Base-by-base conservation (phyloP, 176 grass and related monocot genomes). In the Ensete glaucum region DNA sequence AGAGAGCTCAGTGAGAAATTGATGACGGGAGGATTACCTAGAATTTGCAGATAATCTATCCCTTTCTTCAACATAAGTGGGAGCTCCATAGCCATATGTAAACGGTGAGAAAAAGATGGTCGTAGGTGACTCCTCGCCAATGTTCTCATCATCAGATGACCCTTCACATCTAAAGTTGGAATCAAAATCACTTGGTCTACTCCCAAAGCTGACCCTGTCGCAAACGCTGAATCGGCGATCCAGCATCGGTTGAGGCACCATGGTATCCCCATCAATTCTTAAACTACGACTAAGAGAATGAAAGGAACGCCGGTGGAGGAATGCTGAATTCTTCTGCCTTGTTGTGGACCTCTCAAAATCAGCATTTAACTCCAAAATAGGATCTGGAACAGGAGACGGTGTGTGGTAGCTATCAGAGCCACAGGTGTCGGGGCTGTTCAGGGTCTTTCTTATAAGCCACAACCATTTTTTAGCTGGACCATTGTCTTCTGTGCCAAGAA, bases 391-490 rank as follows among this genome's bases (percentile, higher is more conserved):
- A 0, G 92, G 89, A 53, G 92, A 92, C 0, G 89, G 84, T 22
- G 89, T 92, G 65, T 92, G 78, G 78, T 91, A 89, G 34, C 55
- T 81, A 20, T 83, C 86, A 67, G 89, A 87, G 21, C 62, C 81
- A 60, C 43, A 83, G 51, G 89, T 87, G 19, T 81, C 81, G 50
- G 85, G 86, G 50, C 86, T 96, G 72, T 96, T 89, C 15, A 96
- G 76, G 3, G 87, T 84, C 79, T 79, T 89, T 51, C 92, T 86
- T 53, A 89, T 90, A 72, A 96, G 85, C 53, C 89, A 75, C 64
- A 92, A 83, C 92, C 92, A 96, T 78, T 96, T 96, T 59, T 89
- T 96, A 0, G 87, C 92, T 1, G 92, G 92, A 52, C 82, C 89
- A 57, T 87, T 96, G 56, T 92, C 89, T 84, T 96, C 92, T 0